Evolutionary conservation across 768 basidiomycete species (phyloP), one percentile per base, ranked within the genome.

Genomic region (Podaxis pistillaris): DNA sequence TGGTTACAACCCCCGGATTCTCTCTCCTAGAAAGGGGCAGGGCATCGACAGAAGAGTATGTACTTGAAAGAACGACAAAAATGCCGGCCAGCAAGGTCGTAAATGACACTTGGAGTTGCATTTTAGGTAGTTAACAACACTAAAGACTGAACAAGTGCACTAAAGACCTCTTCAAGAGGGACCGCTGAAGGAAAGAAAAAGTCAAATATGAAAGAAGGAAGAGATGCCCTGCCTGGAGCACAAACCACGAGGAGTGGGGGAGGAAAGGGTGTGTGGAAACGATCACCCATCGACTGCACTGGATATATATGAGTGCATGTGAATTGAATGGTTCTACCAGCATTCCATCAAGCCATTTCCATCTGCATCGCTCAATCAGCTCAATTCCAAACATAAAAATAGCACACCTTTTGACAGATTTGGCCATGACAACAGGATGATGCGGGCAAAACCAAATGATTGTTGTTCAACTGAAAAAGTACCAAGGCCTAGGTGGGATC

Each of bases 71-170:
- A 60, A 78, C 74, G 55, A 81, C 65, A 51, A 86, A 69, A 63
- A 89, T 66, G 72, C 78, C 82, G 65, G 81, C 79, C 63, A 86
- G 76, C 66, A 90, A 78, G 64, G 82, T 63, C 62, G 80, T 74
- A 66, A 89, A 79, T 46, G 78, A 74, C 67, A 81, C 67, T 50
- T 75, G 75, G 70, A 89, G 75, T 66, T 83, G 83, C 89, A 91
- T 90, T 49, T 53, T 65, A 37, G 37, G 22, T 47, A 28, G 22
- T 36, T 24, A 50, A 41, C 19, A 58, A 54, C 22, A 19, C 28
- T 11, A 50, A 50, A 28, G 50, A 59, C 17, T 15, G 15, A 38
- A 26, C 47, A 33, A 63, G 13, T 40, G 56, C 12, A 36, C 7
- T 26, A 47, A 22, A 47, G 24, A 19, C 53, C 58, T 53, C 53